A percentile compares a stretch with the other conserved stretches of the same genome.
Evolutionary conservation across 768 basidiomycete genomes (phyloP).

Genomic region (Tubosaeta brunneosetosa): DNA sequence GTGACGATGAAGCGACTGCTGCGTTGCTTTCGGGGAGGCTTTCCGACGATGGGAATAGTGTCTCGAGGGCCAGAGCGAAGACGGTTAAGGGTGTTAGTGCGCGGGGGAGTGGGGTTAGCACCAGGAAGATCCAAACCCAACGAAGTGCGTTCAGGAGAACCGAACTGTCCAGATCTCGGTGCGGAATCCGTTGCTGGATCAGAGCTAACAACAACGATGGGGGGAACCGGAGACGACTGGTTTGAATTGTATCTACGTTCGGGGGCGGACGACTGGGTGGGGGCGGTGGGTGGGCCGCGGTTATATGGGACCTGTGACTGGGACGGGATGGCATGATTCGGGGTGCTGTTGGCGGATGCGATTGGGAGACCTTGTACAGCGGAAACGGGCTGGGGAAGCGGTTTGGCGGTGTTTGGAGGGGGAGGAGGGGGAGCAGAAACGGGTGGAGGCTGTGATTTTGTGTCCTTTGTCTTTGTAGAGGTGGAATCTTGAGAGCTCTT

Average conservation of each 20-base stretch:
- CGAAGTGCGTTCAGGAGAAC: conserved; percentile 46
- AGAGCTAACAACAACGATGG: conserved; percentile 83
- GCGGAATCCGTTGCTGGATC: conserved; percentile 51
- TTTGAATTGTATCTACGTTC: conserved; percentile 54
- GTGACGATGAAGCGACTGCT: conserved; percentile 95
- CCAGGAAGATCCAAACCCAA: conserved; percentile 43
- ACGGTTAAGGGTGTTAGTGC: conserved; percentile 65
- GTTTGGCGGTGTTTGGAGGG: conserved; percentile 61
- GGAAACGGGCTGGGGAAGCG: conserved; percentile 51
- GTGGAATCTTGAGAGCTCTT: conserved; percentile 64
- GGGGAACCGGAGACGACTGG: conserved; percentile 56
- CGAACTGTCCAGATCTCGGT: conserved; percentile 39
- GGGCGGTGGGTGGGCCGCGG: conserved; percentile 41
- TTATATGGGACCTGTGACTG: conserved; percentile 39
- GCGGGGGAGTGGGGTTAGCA: conserved; percentile 52
- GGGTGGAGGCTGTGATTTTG: conserved; percentile 42
- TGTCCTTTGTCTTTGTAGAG: conserved; percentile 66
- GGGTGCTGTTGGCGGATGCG: conserved; percentile 31
- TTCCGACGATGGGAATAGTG: conserved; percentile 93
- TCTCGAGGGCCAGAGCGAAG: conserved; percentile 86
- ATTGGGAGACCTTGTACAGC: conserved; percentile 34
- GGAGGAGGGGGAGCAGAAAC: conserved; percentile 50
- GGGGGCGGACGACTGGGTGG: conserved; percentile 36
- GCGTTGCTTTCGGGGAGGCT: conserved; percentile 95
- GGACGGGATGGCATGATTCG: conserved; percentile 38